Evolutionary conservation across 371 early-diverging fungal genomes (phyloP).

Genomic region (Mucor indicus): DNA sequence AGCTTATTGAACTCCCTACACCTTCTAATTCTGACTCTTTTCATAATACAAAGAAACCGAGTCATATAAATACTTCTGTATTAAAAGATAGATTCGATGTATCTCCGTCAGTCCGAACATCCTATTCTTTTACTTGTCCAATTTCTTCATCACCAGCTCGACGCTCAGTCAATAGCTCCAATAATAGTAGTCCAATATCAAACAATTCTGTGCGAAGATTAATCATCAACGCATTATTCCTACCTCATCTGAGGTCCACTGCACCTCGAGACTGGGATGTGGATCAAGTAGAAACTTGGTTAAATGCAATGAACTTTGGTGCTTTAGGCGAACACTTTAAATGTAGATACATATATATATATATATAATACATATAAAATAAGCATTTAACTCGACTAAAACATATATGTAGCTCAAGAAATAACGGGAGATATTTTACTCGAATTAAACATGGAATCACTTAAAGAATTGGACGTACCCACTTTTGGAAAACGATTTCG

Average conservation of each 20-base stretch:
- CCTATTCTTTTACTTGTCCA: slow-evolving; percentile 6
- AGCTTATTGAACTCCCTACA: slow-evolving; percentile 33
- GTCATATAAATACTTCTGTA: neutral
- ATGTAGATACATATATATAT: slow-evolving; percentile 33
- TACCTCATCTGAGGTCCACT: slow-evolving; percentile 6
- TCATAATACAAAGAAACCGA: neutral
- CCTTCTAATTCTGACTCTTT: slow-evolving; percentile 3
- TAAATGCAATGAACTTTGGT: slow-evolving; percentile 55
- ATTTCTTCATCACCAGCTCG: neutral
- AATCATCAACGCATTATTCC: slow-evolving; percentile 9
- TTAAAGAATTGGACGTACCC: slow-evolving; percentile 67
- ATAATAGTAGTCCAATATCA: neutral
- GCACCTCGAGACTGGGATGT: slow-evolving; percentile 52
- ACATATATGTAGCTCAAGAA: slow-evolving; percentile 50
- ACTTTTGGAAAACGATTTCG: slow-evolving; percentile 71
- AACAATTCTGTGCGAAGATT: neutral
- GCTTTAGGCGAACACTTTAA: slow-evolving; percentile 52
- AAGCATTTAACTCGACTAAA: neutral
- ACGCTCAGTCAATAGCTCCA: neutral
- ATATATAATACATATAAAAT: neutral
- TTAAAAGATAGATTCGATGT: neutral
- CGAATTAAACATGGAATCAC: slow-evolving; percentile 56
- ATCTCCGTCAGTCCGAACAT: slow-evolving; percentile 3
- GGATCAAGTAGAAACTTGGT: slow-evolving; percentile 61
- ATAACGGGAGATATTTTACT: slow-evolving; percentile 69